Conservation (phyloP, 2,329 filamentous ascomycete genomes). For the Metarhizium robertsii region DNA sequence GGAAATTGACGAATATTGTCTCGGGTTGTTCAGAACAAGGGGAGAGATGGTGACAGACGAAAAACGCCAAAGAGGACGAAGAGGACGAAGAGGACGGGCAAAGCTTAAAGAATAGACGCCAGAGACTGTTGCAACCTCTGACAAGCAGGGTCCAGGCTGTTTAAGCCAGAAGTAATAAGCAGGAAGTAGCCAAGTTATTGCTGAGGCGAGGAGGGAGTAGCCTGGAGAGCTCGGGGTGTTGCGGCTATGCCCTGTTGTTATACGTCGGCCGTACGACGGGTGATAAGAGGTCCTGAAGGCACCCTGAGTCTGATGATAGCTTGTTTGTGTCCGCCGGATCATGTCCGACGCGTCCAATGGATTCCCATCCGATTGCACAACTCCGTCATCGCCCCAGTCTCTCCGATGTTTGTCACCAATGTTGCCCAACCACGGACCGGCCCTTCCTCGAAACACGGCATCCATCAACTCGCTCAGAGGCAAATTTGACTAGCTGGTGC, state of each 20-base stretch:
- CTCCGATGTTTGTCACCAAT: constrained; percentile 7
- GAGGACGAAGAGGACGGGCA: not conserved
- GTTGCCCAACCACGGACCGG: constrained; percentile 8
- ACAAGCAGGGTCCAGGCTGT: not conserved
- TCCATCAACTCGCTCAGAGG: constrained; percentile 4
- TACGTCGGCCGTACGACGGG: constrained; percentile 8
- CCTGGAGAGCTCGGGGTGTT: constrained; percentile 1
- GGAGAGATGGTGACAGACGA: not conserved
- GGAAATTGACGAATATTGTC: not conserved
- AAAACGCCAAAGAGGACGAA: not conserved
- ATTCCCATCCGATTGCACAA: constrained; percentile 5
- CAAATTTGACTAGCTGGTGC: not conserved
- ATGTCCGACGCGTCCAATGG: constrained; percentile 1
- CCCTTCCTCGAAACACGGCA: constrained; percentile 7
- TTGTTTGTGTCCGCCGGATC: constrained; percentile 5
- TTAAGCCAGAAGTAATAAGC: not conserved
- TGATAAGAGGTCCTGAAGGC: constrained; percentile 4
- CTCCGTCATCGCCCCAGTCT: constrained; percentile 2
- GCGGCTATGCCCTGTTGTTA: constrained; percentile 7
- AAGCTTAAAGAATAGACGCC: not conserved
- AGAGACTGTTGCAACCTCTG: not conserved
- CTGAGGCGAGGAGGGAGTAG: not conserved
- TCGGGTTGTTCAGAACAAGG: not conserved
- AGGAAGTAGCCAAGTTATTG: constrained; percentile 6
- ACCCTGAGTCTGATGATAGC: constrained; percentile 5